Base-by-base conservation (phyloP, 2,329 filamentous ascomycete species). In the Chrysosporium queenslandicum region DNA sequence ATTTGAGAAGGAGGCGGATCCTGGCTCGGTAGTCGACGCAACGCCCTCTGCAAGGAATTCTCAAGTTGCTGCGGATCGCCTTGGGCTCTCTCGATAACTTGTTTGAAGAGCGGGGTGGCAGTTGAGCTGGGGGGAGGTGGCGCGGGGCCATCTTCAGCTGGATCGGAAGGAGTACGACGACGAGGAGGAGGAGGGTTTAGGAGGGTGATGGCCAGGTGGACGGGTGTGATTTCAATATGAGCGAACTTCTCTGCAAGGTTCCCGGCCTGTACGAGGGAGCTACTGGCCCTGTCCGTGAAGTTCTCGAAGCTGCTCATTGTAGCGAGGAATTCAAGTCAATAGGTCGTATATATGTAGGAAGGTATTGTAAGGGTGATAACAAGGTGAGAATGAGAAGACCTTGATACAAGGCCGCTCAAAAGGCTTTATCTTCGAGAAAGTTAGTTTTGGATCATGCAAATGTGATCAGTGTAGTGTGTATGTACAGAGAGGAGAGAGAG, bases 1-100 rank as follows among this genome's bases (percentile, higher is more conserved):
- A 94, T 83, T 60, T 85, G 81, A 66, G 97, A 91, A 55, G 92
- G 92, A 11, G 92, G 90, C 12, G 92, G 92, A 61, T 96, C 88
- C 73, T 98, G 92, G 65, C 87, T 94, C 3, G 92, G 91, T 62
- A 95, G 75, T 52, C 92, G 85, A 54, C 97, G 91, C 58, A 98
- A 77, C 18, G 77, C 78, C 77, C 94, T 96, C 78, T 97, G 97
- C 63, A 98, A 78, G 11, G 87, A 78, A 62, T 92, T 82, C 65
- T 94, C 88, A 62, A 97, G 84, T 39, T 85, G 76, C 69, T 97
- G 91, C 46, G 87, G 80, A 67, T 98, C 92, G 64, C 92, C 92
- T 71, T 94, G 87, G 46, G 92, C 91, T 63, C 87, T 82, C 71
- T 98, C 91, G 56, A 98, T 77, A 53, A 96, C 91, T 71, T 98